Conservation (phyloP, 148 eudicot species). For the Amaranthus cruentus region DNA sequence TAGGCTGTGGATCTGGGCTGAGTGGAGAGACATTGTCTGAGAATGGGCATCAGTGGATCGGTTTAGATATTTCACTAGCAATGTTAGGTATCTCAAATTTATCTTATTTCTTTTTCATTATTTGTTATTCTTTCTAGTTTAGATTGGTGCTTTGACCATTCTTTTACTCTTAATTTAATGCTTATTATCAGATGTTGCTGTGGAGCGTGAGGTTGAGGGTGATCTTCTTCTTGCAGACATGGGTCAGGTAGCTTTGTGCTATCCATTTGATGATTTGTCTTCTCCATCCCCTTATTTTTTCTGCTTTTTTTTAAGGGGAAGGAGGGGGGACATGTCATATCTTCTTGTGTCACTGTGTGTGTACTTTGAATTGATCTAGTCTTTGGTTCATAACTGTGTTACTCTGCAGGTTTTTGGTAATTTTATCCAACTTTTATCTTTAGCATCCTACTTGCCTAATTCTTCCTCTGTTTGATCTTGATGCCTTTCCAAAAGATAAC, state of each 20-base stretch:
- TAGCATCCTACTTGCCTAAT: no score
- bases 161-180: neutral
- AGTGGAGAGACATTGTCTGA: conserved; percentile 94
- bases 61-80: conserved; percentile 83
- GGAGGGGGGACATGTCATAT: neutral
- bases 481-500: neutral
- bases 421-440: neutral
- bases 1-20: conserved; percentile 97
- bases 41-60: conserved; percentile 91
- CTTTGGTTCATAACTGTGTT: neutral
- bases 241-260: conserved; percentile 64
- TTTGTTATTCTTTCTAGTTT: neutral
- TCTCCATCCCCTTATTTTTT: neutral
- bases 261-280: neutral
- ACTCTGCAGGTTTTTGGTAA: neutral
- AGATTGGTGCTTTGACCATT: conserved; percentile 10
- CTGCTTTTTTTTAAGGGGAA: no score
- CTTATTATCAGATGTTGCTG: conserved; percentile 53
- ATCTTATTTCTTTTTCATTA: conserved; percentile 9
- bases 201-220: conserved; percentile 90
- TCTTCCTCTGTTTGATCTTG: neutral
- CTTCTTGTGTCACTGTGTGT: neutral
- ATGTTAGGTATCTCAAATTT: conserved; percentile 64
- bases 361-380: neutral
- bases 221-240: conserved; percentile 87